Evolutionary conservation across 345 rosid genomes (phyloP).

Genomic region (Populus alba): DNA sequence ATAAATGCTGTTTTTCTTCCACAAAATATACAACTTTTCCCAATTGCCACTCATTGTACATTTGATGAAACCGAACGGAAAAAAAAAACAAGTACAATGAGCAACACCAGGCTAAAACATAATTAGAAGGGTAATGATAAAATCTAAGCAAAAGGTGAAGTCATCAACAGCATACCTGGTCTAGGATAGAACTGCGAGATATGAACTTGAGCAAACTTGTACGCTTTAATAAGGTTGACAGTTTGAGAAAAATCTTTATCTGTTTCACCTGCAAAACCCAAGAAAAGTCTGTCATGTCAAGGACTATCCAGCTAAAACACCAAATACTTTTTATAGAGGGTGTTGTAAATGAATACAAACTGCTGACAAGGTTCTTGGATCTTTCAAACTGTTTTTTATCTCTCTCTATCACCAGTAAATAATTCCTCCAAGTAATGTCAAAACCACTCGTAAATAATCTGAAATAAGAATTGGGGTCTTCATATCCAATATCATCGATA

Average conservation of each 20-base stretch:
- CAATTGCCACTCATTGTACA: neutral
- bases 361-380: neutral
- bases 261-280: constrained; percentile 65
- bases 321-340: neutral
- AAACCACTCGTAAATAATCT: neutral
- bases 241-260: constrained; percentile 87
- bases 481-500: neutral
- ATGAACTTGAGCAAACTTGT: constrained; percentile 87
- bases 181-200: constrained; percentile 97
- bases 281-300: constrained; percentile 5
- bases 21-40: no score
- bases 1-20: no score
- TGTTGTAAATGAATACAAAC: neutral
- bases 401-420: neutral
- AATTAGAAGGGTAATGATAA: no score
- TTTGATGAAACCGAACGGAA: neutral
- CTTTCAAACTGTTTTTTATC: neutral
- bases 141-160: neutral
- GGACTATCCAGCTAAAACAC: neutral
- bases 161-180: constrained; percentile 51
- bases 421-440: neutral
- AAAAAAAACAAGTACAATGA: neutral
- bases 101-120: neutral
- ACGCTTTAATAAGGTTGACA: constrained; percentile 62
- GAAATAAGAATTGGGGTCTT: neutral